Percentiles rank a stretch among this genome's conserved stretches.
Conservation (phyloP, 2,329 filamentous ascomycete genomes). For the Phaeosphaeria sp. region DNA sequence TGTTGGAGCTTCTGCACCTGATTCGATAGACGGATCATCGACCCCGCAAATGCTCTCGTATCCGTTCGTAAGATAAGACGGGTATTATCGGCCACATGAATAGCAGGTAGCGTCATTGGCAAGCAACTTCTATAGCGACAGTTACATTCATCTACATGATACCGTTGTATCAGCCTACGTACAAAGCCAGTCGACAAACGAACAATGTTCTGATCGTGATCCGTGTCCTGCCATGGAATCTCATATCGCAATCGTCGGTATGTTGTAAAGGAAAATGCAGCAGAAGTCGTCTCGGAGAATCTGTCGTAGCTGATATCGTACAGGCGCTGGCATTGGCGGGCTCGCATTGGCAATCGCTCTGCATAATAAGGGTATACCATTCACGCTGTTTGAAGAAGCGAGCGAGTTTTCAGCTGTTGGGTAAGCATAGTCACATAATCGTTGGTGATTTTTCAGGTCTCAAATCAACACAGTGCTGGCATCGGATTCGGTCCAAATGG, state of each 20-base stretch:
- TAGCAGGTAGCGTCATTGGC: too few relatives aligned
- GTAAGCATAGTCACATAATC: neutral
- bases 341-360: conserved; percentile 31
- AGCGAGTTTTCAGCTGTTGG: conserved; percentile 24
- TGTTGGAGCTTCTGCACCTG: neutral
- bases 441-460: neutral
- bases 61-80: neutral
- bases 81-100: too few relatives aligned
- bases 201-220: too few relatives aligned
- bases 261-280: neutral
- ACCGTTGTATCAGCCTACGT: too few relatives aligned
- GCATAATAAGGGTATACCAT: conserved; percentile 20
- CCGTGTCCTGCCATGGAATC: neutral
- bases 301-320: neutral
- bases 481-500: conserved; percentile 49
- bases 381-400: conserved; percentile 33
- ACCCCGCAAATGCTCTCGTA: neutral
- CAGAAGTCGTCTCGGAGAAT: too few relatives aligned
- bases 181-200: too few relatives aligned
- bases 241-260: neutral
- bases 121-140: too few relatives aligned
- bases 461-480: conserved; percentile 15
- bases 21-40: neutral
- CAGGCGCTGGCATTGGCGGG: conserved; percentile 32
- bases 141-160: too few relatives aligned